phyloP scores from a whole-genome alignment of 371 early-diverging fungal genomes.

The Rhizopus sp. region DNA sequence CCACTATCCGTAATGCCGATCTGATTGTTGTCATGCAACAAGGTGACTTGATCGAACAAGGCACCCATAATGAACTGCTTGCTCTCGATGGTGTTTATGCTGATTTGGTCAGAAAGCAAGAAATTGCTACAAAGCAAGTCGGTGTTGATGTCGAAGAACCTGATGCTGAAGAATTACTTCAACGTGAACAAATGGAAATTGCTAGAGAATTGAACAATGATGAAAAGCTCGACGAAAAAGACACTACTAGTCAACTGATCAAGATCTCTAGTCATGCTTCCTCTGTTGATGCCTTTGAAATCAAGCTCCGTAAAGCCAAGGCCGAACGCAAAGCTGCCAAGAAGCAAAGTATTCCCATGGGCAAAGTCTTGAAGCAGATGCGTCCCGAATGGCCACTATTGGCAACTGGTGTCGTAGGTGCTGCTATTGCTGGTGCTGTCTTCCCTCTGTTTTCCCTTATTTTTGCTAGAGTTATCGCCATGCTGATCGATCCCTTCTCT shows the following conservation, averaged over 20 bases:
- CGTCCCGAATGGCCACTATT: conserved; percentile 40
- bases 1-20: conserved; percentile 81
- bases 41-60: conserved; percentile 72
- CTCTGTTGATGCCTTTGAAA: conserved; percentile 37
- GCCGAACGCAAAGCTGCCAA: conserved; percentile 37
- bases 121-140: conserved; percentile 15
- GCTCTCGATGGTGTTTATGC: conserved; percentile 53
- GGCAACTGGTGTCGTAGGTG: conserved; percentile 41
- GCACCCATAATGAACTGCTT: conserved; percentile 70
- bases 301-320: conserved; percentile 42
- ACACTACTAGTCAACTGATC: conserved; percentile 14
- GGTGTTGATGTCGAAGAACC: background rate
- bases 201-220: conserved; percentile 18
- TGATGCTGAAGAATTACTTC: conserved; percentile 1
- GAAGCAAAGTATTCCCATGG: conserved; percentile 49
- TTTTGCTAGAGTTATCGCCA: conserved; percentile 44
- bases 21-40: conserved; percentile 79
- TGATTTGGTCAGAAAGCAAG: conserved; percentile 62
- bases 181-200: conserved; percentile 29
- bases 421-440: conserved; percentile 58
- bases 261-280: conserved; percentile 30
- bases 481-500: conserved; percentile 21
- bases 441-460: conserved; percentile 49
- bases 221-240: conserved; percentile 21
- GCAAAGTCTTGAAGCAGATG: conserved; percentile 34